These are phyloP conservation scores for Jamesozyma jinghongensis DNA, from an alignment of 805 yeast genomes.

Conservation along the genomic window DNA sequence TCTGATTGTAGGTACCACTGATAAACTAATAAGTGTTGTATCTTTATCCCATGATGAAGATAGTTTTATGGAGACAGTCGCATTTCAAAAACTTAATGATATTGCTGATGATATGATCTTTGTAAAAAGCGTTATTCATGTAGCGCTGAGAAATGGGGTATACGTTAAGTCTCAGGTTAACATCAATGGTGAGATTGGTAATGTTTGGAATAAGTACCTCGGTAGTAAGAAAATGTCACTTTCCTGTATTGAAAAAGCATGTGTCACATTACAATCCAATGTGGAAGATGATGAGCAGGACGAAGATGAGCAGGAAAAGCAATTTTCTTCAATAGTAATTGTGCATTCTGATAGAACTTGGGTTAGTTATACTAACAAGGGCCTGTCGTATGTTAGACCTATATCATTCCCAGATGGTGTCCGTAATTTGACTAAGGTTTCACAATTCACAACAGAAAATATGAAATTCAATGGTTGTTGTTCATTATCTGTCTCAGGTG, in stretches of 20 bases:
- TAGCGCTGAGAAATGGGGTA: conserved; percentile 80
- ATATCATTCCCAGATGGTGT: conserved; percentile 14
- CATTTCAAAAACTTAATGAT: conserved; percentile 60
- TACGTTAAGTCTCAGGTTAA: conserved; percentile 45
- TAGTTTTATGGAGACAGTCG: conserved; percentile 48
- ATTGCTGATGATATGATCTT: conserved; percentile 33
- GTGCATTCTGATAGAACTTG: conserved; percentile 30
- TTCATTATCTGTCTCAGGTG: conserved; percentile 19
- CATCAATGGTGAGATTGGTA: conserved; percentile 45
- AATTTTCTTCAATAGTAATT: conserved; percentile 17
- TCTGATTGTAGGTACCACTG: conserved; percentile 62
- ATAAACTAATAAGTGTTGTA: conserved; percentile 58
- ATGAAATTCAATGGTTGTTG: conserved; percentile 24
- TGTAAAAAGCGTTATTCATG: conserved; percentile 38
- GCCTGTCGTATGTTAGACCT: conserved; percentile 23
- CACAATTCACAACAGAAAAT: conserved; percentile 18
- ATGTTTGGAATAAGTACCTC: conserved; percentile 59
- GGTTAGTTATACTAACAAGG: conserved; percentile 23
- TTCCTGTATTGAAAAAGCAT: conserved; percentile 16
- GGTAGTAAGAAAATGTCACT: conserved; percentile 55
- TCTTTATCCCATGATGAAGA: conserved; percentile 41
- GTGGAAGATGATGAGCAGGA: conserved; percentile 9
- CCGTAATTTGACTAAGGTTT: conserved; percentile 7
- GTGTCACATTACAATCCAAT: conserved; percentile 15
- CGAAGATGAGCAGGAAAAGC: conserved; percentile 10